Conservation (phyloP, 768 basidiomycete species). For the Suillus decipiens region DNA sequence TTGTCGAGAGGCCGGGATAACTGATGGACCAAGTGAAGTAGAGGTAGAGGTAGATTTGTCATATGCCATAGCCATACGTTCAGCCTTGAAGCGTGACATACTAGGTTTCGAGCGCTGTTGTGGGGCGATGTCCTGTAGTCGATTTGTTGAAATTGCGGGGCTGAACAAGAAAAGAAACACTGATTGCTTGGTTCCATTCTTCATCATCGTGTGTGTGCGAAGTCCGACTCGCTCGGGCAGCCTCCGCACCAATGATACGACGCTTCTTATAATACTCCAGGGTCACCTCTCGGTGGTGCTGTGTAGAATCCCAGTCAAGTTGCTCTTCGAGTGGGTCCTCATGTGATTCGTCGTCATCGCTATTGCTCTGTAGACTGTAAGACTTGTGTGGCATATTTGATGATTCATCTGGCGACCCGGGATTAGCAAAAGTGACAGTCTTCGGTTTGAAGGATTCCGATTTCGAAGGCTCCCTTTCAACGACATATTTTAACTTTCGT, state of each 20-base stretch:
- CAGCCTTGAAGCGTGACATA: slow-evolving; percentile 68
- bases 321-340: slow-evolving; percentile 51
- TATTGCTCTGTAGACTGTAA: slow-evolving; percentile 19
- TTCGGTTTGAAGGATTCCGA: slow-evolving; percentile 41
- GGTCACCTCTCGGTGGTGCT: slow-evolving; percentile 74
- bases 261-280: slow-evolving; percentile 70
- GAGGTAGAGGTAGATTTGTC: slow-evolving; percentile 41
- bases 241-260: slow-evolving; percentile 52
- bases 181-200: slow-evolving; percentile 48
- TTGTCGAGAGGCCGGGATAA: slow-evolving; percentile 45
- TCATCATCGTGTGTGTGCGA: slow-evolving; percentile 45
- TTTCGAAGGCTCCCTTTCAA: slow-evolving; percentile 27
- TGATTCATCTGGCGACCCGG: slow-evolving; percentile 23
- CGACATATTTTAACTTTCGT: slow-evolving; percentile 36
- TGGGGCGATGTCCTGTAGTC: slow-evolving; percentile 41
- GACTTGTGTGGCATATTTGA: slow-evolving; percentile 16
- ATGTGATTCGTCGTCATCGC: slow-evolving; percentile 31
- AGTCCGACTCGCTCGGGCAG: slow-evolving; percentile 52
- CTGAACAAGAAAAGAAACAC: slow-evolving; percentile 17
- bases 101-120: slow-evolving; percentile 49
- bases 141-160: slow-evolving; percentile 6
- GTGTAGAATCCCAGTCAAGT: slow-evolving; percentile 60
- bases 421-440: slow-evolving; percentile 63
- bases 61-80: slow-evolving; percentile 51
- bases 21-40: slow-evolving; percentile 43